Base-by-base conservation (phyloP, 208 protist species). In the Borovskyia barvae region DNA sequence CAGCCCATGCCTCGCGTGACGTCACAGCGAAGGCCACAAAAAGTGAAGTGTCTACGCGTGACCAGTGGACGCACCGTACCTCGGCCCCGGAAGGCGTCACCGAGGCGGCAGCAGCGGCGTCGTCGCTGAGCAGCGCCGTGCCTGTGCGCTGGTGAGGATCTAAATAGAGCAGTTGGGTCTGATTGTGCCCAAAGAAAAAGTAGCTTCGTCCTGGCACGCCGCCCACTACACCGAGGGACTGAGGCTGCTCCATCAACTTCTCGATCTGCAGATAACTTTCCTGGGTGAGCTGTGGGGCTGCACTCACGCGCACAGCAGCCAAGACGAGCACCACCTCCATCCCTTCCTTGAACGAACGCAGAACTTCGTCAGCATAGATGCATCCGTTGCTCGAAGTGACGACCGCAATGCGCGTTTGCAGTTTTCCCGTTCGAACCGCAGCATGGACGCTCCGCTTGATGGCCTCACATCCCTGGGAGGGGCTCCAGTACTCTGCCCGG, bases 401-500 rank as follows among this genome's bases (percentile, higher is more conserved):
- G 1, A 90, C 81, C 30, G 62, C 35, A 15, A 87, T 37, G 4
- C 64, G 56, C n/a, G 59, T 67, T 36, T 51, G 64, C 26, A 94
- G 66, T 19, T 66, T 15, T 2, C 41, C 46, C 5, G 40, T 45
- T 5, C 30, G 9, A 1, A 82, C 60, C 2, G 87, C 87, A n/a
- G 55, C 55, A 17, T 67, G 55, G 45, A 90, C 58, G 12, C 76
- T 82, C 15, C 52, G 45, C 39, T 75, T 72, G 39, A 91, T 71
- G 5, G 84, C 85, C 65, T 82, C 72, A 53, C 80, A 90, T 30
- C 84, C 84, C 61, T 92, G 76, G 17, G 80, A 85, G 2, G 87
- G 84, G 29, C 66, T 62, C 82, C 84, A 94, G 61, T 89, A 92
- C 52, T 84, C 73, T 30, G 82, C 52, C 28, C 64, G 49, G 49